These are phyloP conservation scores for Psilocybe tampanensis DNA, from an alignment of 768 basidiomycete species.

Conservation along the genomic window DNA sequence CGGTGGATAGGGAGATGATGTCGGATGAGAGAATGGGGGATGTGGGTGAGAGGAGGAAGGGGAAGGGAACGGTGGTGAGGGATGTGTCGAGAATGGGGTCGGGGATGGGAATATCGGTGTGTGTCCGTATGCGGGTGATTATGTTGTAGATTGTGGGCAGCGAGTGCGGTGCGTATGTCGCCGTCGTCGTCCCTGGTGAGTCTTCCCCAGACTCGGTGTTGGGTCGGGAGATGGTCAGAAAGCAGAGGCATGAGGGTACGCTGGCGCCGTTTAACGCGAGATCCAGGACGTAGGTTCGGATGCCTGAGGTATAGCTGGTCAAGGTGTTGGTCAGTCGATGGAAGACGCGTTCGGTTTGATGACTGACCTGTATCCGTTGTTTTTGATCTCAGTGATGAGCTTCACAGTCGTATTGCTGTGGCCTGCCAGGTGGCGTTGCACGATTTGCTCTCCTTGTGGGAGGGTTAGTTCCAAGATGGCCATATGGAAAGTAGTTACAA, in stretches of 20 bases:
- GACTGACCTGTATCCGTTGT: constrained; percentile 27
- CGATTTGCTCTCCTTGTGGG: neutral
- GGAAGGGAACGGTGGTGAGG: constrained; percentile 45
- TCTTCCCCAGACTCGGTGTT: neutral
- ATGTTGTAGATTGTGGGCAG: constrained; percentile 41
- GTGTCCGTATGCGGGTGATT: constrained; percentile 40
- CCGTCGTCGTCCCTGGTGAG: too few species aligned
- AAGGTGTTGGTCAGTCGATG: neutral
- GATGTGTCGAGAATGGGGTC: constrained; percentile 51
- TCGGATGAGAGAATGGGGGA: constrained; percentile 36
- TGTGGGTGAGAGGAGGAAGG: constrained; percentile 54
- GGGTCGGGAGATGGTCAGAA: constrained; percentile 14
- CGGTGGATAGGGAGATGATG: constrained; percentile 39
- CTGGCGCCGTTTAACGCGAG: constrained; percentile 1
- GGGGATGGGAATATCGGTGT: constrained; percentile 53
- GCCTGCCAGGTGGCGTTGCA: neutral
- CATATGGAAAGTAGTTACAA: neutral
- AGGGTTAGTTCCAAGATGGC: neutral
- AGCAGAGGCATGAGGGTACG: constrained; percentile 11
- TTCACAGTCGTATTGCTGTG: neutral
- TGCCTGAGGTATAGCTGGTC: constrained; percentile 20
- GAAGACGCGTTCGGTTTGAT: neutral
- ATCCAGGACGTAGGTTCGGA: constrained; percentile 26
- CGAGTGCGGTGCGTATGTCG: constrained; percentile 34
- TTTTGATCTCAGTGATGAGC: constrained; percentile 14